phyloP scores from a whole-genome alignment of 495 filamentous ascomycete genomes.

The Podospora pseudopauciseta region DNA sequence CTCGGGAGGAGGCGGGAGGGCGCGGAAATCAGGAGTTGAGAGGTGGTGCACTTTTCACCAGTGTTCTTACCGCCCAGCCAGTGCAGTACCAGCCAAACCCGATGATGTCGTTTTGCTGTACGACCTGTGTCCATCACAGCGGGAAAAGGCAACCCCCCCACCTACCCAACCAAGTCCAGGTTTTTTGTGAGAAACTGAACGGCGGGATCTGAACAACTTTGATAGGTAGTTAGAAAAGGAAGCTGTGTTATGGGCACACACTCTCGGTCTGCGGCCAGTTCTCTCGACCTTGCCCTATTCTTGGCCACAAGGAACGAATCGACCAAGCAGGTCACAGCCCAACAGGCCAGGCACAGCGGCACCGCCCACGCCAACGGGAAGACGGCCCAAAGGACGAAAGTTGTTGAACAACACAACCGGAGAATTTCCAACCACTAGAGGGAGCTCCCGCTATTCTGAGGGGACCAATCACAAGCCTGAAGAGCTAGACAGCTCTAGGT shows the following conservation, averaged over 20 bases:
- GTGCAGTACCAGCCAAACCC: background rate
- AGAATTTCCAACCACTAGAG: constrained; percentile 4
- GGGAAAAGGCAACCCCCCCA: background rate
- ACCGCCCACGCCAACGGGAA: background rate
- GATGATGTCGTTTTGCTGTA: background rate
- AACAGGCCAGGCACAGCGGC: background rate
- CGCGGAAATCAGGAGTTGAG: background rate
- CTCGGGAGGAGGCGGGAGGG: background rate
- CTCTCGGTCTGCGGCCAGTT: background rate
- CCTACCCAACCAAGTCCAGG: background rate
- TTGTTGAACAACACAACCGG: background rate
- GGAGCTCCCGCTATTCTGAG: constrained; percentile 8
- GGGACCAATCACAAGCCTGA: constrained; percentile 22
- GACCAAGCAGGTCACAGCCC: constrained; percentile 4
- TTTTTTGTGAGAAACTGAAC: background rate
- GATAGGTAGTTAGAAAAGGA: background rate
- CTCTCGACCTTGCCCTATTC: background rate
- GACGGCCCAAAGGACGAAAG: background rate
- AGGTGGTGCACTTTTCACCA: background rate
- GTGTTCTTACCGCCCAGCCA: background rate
- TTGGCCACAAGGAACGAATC: background rate
- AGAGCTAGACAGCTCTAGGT: constrained; percentile 12
- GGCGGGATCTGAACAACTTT: constrained; percentile 2
- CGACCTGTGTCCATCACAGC: background rate
- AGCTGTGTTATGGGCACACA: background rate